Evolutionary conservation across 129 eudicot species (phyloP), one percentile per base, ranked within the genome.

Genomic region (Centaurea solstitialis): DNA sequence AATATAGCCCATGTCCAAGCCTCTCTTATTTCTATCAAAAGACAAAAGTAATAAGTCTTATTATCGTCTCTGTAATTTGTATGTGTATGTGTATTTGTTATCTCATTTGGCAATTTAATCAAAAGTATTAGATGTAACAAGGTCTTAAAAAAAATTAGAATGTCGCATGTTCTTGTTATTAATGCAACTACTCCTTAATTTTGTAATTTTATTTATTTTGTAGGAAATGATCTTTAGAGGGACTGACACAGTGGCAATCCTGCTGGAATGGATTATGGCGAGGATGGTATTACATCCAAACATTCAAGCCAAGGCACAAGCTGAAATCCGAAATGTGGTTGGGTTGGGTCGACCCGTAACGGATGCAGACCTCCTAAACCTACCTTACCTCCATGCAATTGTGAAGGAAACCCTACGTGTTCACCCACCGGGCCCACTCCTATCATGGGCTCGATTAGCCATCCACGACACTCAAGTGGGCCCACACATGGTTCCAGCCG

Each of bases 171-270:
- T 26, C 30, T 26, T 26, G 30, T 26, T 26, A n/a, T n/a, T n/a
- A n/a, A n/a, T n/a, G 30, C 30, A 26, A 26, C 30, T 26, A 2
- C 30, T 26, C 30, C 30, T 26, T 26, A 26, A n/a, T n/a, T n/a
- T n/a, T n/a, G n/a, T n/a, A n/a, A n/a, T n/a, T n/a, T n/a, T n/a
- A n/a, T n/a, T n/a, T n/a, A 26, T 26, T 26, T 79, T 68, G 18
- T 76, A 91, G 97, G 97, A 91, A 78, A 91, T 91, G 97, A 89
- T 91, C 69, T 91, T 91, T 39, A 89, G 97, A 39, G 97, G 97
- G 89, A 89, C 64, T 21, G 64, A 53, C 9, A 53, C 64, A 2
- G 64, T 53, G 64, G 64, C 64, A 5, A 53, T 53, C 33, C 85
- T 91, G 3, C 83, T 91, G 28, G 97, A 91, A 73, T 91, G 97